A percentile compares a stretch with the other conserved stretches of the same genome.
phyloP scores from a whole-genome alignment of 2,329 filamentous ascomycete genomes.

The Penicillium sp. region DNA sequence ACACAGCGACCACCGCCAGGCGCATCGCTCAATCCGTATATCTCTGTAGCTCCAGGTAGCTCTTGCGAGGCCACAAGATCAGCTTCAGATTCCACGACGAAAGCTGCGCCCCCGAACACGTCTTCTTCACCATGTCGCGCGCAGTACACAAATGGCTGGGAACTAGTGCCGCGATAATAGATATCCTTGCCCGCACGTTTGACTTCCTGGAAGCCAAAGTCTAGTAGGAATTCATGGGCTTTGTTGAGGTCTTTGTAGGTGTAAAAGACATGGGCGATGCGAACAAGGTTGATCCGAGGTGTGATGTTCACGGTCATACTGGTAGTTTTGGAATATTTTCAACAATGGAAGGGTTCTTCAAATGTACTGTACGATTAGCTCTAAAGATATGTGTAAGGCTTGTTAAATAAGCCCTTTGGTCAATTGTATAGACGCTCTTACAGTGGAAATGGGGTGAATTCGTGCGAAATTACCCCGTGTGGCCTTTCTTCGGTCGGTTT shows the following conservation, averaged over 20 bases:
- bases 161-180: not conserved
- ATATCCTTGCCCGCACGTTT: not conserved
- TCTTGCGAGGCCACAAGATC: not conserved
- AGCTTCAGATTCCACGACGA: not conserved
- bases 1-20: not conserved
- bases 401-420: too few species aligned
- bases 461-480: not conserved
- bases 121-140: not conserved
- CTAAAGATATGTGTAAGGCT: not conserved
- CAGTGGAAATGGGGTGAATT: not conserved
- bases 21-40: not conserved
- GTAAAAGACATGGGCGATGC: not conserved
- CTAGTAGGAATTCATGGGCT: not conserved
- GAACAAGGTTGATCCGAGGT: not conserved
- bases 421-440: not conserved
- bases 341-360: not conserved
- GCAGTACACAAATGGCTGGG: not conserved
- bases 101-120: not conserved
- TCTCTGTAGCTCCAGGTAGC: not conserved
- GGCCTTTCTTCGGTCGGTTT: not conserved
- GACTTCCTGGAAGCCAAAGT: not conserved
- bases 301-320: not conserved
- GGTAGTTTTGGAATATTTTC: not conserved
- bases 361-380: not conserved
- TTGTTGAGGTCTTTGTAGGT: not conserved